Conservation (phyloP, 2,329 filamentous ascomycete genomes). For the Tolypocladium sp. region DNA sequence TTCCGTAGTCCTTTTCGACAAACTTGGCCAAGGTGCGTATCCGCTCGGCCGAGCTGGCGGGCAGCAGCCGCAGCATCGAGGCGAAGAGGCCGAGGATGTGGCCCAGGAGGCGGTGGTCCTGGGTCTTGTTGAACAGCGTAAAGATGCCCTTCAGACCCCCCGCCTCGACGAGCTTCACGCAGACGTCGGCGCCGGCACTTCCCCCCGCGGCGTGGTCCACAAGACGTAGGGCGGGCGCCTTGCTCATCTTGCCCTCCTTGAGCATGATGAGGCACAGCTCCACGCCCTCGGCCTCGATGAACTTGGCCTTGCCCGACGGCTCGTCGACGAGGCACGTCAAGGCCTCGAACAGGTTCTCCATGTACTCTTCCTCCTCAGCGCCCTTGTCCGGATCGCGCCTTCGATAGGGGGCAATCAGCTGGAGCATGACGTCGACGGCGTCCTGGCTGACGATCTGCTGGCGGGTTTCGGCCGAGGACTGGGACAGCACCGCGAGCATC, state of each 20-base stretch:
- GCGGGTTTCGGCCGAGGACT: constrained; percentile 61
- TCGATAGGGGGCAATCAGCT: constrained; percentile 76
- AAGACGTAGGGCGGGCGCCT: constrained; percentile 65
- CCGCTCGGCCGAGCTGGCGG: constrained; percentile 65
- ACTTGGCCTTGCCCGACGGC: constrained; percentile 63
- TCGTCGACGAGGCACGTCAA: constrained; percentile 75
- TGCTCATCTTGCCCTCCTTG: constrained; percentile 77
- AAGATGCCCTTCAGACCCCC: constrained; percentile 81
- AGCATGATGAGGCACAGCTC: constrained; percentile 91
- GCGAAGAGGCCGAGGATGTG: constrained; percentile 81
- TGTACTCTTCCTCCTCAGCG: constrained; percentile 85
- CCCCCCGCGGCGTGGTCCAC: constrained; percentile 69
- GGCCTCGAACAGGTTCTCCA: constrained; percentile 87
- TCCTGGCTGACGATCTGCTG: constrained; percentile 54
- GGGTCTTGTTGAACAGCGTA: constrained; percentile 76
- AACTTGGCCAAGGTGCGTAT: constrained; percentile 90
- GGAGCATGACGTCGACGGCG: constrained; percentile 70
- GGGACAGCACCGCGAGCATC: constrained; percentile 79
- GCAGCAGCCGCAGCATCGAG: constrained; percentile 69
- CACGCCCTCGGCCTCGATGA: constrained; percentile 82
- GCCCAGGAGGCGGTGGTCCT: constrained; percentile 61
- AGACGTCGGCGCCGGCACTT: constrained; percentile 48
- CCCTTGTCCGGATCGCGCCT: constrained; percentile 79
- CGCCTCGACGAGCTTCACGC: constrained; percentile 68
- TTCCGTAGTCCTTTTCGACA: constrained; percentile 88